A percentile compares a stretch with the other conserved stretches of the same genome.
These are phyloP conservation scores for Murraya koenigii DNA, from an alignment of 345 rosid genomes.

Conservation along the genomic window DNA sequence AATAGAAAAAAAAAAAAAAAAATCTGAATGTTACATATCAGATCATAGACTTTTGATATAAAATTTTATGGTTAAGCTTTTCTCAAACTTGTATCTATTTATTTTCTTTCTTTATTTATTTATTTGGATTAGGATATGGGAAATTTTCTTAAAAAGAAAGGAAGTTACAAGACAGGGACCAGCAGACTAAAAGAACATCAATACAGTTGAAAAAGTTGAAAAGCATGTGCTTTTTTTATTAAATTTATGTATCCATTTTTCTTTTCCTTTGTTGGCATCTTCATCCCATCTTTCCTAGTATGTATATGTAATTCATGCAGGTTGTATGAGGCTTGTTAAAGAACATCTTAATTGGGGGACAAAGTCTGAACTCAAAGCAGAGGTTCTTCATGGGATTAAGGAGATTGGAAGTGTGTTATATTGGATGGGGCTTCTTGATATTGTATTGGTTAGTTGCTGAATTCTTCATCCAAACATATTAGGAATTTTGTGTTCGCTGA, in stretches of 20 bases:
- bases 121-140: neutral
- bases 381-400: slow-evolving; percentile 84
- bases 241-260: neutral
- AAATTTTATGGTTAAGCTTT: neutral
- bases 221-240: neutral
- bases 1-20: neutral
- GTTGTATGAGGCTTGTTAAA: slow-evolving; percentile 91
- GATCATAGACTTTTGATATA: neutral
- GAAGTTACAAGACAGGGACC: neutral
- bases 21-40: neutral
- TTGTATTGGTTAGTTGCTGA: slow-evolving; percentile 70
- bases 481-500: neutral
- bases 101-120: neutral
- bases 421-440: slow-evolving; percentile 94
- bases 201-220: neutral
- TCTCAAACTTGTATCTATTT: neutral
- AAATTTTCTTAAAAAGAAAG: neutral
- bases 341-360: slow-evolving; percentile 90
- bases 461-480: slow-evolving; percentile 11
- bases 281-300: neutral
- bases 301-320: slow-evolving; percentile 33
- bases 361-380: slow-evolving; percentile 85
- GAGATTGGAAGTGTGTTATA: slow-evolving; percentile 96
- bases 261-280: neutral
- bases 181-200: neutral